A percentile compares a stretch with the other conserved stretches of the same genome.
These are phyloP conservation scores for Lichtheimia ramosa DNA, from an alignment of 371 early-diverging fungal genomes.

Conservation along the genomic window DNA sequence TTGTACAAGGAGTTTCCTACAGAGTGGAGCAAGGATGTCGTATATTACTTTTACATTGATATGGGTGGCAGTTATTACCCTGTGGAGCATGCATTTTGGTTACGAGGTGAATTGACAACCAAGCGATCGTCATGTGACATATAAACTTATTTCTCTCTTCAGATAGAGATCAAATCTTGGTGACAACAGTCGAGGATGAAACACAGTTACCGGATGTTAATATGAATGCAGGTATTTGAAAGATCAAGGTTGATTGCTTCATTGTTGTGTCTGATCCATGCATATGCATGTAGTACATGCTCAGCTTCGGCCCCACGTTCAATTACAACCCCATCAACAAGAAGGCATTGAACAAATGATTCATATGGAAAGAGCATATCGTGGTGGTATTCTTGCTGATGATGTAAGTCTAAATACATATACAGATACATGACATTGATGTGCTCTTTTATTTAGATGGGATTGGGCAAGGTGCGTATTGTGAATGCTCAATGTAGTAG, in stretches of 20 bases:
- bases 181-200: slow-evolving; percentile 24
- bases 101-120: slow-evolving; percentile 23
- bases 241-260: not conserved
- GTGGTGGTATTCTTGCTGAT: slow-evolving; percentile 48
- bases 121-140: not conserved
- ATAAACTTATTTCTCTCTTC: not conserved
- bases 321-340: slow-evolving; percentile 35
- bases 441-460: slow-evolving; percentile 30
- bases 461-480: slow-evolving; percentile 36
- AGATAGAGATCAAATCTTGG: slow-evolving; percentile 40
- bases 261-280: not conserved
- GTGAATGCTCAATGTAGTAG: not conserved
- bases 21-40: slow-evolving; percentile 20
- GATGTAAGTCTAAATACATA: slow-evolving; percentile 21
- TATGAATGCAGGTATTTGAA: slow-evolving; percentile 33
- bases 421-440: not conserved
- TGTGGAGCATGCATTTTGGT: slow-evolving; percentile 33
- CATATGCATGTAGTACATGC: slow-evolving; percentile 33
- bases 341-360: slow-evolving; percentile 42
- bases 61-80: slow-evolving; percentile 38
- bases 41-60: slow-evolving; percentile 42
- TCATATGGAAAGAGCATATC: slow-evolving; percentile 27
- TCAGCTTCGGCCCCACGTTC: slow-evolving; percentile 23
- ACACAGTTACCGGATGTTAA: slow-evolving; percentile 28
- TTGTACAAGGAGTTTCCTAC: slow-evolving; percentile 24